Evolutionary conservation across 495 filamentous ascomycete species (phyloP), one percentile per base, ranked within the genome.

Genomic region (Xylaria grammica): DNA sequence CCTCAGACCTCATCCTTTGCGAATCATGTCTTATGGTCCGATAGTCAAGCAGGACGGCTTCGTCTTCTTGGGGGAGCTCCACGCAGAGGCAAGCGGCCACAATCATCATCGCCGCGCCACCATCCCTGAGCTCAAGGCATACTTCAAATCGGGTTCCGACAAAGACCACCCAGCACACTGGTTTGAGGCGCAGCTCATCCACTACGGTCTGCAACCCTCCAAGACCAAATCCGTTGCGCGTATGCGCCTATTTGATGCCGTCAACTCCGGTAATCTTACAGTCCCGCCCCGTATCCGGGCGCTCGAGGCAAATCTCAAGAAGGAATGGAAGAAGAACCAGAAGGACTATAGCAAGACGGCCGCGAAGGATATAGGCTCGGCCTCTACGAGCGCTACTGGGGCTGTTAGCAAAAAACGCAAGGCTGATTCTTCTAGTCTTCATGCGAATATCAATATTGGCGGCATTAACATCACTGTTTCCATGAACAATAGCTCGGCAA

Each of bases 121-220:
- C 6, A 50, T 81, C 24, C 69, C 74, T 2, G 82, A 87, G 63
- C 77, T 87, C 19, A 75, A 72, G 42, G 67, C 73, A 5, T 67
- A 85, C 5, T 82, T 87, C 26, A 65, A 68, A 53, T 58, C 55
- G 40, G 71, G 74, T 4, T 62, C 70, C 20, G 72, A 72, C 10
- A 82, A 80, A 50, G 82, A 86, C 67, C 78, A 76, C 30, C 77
- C 81, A 0, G 81, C 75, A 7, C 84, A 85, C 60, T 87, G 80
- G 82, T 87, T 84, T 54, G 80, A 83, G 59, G 85, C 85, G 3
- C 85, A 89, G 57, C 76, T 87, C 22, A 67, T 86, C 3, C 85
- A 89, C 57, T 87, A 87, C 72, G 85, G 84, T 4, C 70, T 89
- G 0, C 77, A 71, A 17, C 76, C 76, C 0, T 84, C 82, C 40